Evolutionary conservation across 257 asterid species (phyloP), one percentile per base, ranked within the genome.

Genomic region (Perilla frutescens): DNA sequence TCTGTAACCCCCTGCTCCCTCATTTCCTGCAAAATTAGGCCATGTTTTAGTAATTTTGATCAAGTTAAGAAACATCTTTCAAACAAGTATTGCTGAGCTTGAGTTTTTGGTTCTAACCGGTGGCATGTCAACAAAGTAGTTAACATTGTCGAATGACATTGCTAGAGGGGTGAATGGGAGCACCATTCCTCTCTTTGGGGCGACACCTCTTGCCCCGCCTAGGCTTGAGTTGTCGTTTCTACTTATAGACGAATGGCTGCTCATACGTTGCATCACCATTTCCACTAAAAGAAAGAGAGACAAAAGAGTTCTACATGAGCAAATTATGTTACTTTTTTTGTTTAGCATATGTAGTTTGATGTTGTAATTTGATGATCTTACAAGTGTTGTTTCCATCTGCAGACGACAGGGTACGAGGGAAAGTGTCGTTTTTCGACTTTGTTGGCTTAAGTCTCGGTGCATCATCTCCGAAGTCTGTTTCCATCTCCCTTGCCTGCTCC

Each of bases 401-500:
- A 14, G 88, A 74, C 6, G 88, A 82, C 36, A 87, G 76, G 39
- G 90, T 80, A 70, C 80, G 79, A 7, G 75, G 84, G 62, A 76
- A 68, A 1, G 84, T 60, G 66, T 84, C 89, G 73, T 76, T 86
- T 75, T 74, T 93, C 6, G 96, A 73, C 77, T 64, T 84, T 72
- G 69, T 56, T 72, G 82, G 79, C 76, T 60, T 68, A 12, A 86
- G 81, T 66, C 93, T 80, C 8, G 96, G 86, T 7, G 79, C 72
- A 44, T 73, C 89, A 34, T 75, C 93, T 68, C 80, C 85, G 15
- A 84, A 68, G 1, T 74, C 84, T 8, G 32, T 71, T 72, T 87
- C 91, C 89, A 88, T 88, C 74, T 87, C 91, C 73, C 76, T 81
- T 31, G 93, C 97, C 64, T 87, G 86, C 82, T 91, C 97, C 73